Percentiles rank a stretch among this genome's conserved stretches.
Evolutionary conservation across 805 yeast genomes (phyloP).

Genomic region (Myxozyma mucilagina): DNA sequence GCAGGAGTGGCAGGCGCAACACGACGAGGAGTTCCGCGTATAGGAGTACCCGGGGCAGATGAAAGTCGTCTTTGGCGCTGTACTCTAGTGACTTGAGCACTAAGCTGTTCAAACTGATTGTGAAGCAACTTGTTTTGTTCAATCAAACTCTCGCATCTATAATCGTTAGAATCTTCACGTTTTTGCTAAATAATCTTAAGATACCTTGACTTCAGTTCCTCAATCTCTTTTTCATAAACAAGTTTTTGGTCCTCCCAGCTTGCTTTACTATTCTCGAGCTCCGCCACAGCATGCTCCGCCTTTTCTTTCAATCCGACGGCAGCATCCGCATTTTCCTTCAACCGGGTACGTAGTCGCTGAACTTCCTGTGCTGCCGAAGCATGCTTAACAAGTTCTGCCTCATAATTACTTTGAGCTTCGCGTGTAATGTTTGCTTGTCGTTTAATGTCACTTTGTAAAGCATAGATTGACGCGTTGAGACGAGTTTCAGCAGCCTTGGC

Average conservation of each 20-base stretch:
- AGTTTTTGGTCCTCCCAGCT: constrained; percentile 51
- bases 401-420: constrained; percentile 56
- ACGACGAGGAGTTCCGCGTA: constrained; percentile 1
- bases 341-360: constrained; percentile 44
- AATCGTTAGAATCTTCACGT: not conserved
- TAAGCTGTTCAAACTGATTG: constrained; percentile 59
- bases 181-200: not conserved
- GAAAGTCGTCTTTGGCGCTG: constrained; percentile 5
- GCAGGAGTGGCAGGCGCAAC: not conserved
- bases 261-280: constrained; percentile 44
- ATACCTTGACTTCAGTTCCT: constrained; percentile 45
- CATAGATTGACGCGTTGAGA: constrained; percentile 40
- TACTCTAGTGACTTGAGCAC: constrained; percentile 26
- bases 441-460: constrained; percentile 42
- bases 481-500: constrained; percentile 37
- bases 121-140: constrained; percentile 69
- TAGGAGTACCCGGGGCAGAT: constrained; percentile 3
- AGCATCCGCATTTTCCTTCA: constrained; percentile 38
- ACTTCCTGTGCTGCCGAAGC: constrained; percentile 51
- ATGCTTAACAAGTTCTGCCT: constrained; percentile 55
- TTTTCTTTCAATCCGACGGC: constrained; percentile 36
- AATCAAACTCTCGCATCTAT: constrained; percentile 52
- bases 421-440: constrained; percentile 51
- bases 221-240: constrained; percentile 51
- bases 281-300: constrained; percentile 39